These are phyloP conservation scores for Neophaeococcomyces aloes DNA, from an alignment of 2,329 filamentous ascomycete species.

Conservation along the genomic window DNA sequence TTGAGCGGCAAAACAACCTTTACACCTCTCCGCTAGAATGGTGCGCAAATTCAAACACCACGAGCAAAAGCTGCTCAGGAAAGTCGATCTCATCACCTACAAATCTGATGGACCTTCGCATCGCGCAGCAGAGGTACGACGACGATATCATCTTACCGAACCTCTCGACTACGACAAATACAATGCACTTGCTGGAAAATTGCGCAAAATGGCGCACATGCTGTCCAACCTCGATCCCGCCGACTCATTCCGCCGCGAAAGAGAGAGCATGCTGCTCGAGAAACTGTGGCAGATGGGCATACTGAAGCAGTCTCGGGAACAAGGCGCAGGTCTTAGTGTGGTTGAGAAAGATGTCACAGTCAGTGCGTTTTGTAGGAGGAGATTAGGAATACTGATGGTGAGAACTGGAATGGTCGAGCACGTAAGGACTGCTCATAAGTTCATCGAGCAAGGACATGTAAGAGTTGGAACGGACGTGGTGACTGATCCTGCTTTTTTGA, in stretches of 20 bases:
- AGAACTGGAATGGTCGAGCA: constrained; percentile 84
- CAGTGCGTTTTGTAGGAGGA: constrained; percentile 70
- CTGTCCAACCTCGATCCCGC: constrained; percentile 71
- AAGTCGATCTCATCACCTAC: constrained; percentile 91
- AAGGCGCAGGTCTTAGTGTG: constrained; percentile 55
- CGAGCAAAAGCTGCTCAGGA: constrained; percentile 83
- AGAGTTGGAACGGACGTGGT: constrained; percentile 82
- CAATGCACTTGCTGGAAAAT: constrained; percentile 60
- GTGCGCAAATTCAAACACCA: constrained; percentile 93
- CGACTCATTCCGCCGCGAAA: constrained; percentile 66
- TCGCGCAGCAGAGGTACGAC: constrained; percentile 66
- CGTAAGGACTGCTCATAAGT: constrained; percentile 58
- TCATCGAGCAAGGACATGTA: constrained; percentile 91
- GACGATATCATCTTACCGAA: constrained; percentile 85
- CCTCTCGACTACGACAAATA: constrained; percentile 70
- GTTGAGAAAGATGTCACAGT: constrained; percentile 87
- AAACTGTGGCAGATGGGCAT: constrained; percentile 93
- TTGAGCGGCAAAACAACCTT: too few species aligned
- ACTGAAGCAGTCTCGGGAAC: constrained; percentile 61
- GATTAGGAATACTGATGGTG: constrained; percentile 85
- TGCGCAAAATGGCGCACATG: constrained; percentile 80
- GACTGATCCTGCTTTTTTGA: constrained; percentile 79
- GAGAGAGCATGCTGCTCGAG: constrained; percentile 76
- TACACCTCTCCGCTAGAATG: too few species aligned
- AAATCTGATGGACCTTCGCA: constrained; percentile 71